These are phyloP conservation scores for Monilinia fructicola DNA, from an alignment of 2,329 filamentous ascomycete species.

Conservation along the genomic window DNA sequence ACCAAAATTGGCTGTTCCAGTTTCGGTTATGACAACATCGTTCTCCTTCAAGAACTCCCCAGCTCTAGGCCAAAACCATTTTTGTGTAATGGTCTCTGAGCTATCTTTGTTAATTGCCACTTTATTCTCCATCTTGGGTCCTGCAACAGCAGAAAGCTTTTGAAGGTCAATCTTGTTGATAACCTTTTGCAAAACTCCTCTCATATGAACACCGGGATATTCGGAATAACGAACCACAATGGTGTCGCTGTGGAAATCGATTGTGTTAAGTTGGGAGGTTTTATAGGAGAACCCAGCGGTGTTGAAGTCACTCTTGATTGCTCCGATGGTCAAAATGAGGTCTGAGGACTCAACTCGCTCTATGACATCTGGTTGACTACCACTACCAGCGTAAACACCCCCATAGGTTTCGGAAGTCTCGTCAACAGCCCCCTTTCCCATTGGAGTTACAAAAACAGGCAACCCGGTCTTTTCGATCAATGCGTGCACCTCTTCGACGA, in stretches of 20 bases:
- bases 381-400: constrained; percentile 81
- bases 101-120: constrained; percentile 45
- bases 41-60: constrained; percentile 68
- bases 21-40: constrained; percentile 72
- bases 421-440: constrained; percentile 83
- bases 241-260: constrained; percentile 76
- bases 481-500: constrained; percentile 68
- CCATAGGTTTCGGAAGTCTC: constrained; percentile 75
- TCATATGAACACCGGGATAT: constrained; percentile 76
- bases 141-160: constrained; percentile 56
- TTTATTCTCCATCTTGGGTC: constrained; percentile 55
- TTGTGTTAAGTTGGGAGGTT: constrained; percentile 72
- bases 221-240: constrained; percentile 75
- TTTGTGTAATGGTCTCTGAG: constrained; percentile 59
- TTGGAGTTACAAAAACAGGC: constrained; percentile 83
- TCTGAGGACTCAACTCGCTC: constrained; percentile 67
- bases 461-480: constrained; percentile 71
- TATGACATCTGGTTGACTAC: constrained; percentile 64
- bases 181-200: constrained; percentile 72
- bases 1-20: constrained; percentile 84
- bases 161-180: constrained; percentile 57
- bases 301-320: constrained; percentile 74
- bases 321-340: constrained; percentile 68
- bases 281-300: constrained; percentile 80
- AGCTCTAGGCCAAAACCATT: constrained; percentile 75